Base-by-base conservation (phyloP, 148 eudicot species). In the Rheum nobile region DNA sequence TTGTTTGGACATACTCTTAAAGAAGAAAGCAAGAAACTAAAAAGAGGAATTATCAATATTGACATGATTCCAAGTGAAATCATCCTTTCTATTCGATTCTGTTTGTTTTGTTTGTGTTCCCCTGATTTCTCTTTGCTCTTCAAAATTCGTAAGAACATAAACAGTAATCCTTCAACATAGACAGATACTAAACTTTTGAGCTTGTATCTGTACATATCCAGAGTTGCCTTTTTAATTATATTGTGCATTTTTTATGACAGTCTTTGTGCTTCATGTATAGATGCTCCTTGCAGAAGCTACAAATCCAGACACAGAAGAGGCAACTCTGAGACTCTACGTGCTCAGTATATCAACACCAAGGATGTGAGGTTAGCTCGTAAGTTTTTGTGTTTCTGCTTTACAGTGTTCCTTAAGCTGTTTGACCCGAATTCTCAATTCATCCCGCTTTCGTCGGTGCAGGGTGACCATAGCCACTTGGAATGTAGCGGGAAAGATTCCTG, bases 391-490 rank as follows among this genome's bases (percentile, higher is more conserved):
- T 32, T 39, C 71, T 69, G 65, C 67, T 72, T 14, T 39, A 52
- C 39, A 55, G 17, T 76, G 61, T 32, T 38, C 52, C 44, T 57
- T 16, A 6, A 3, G 9, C 61, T 59, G 37, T 29, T 42, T 38
- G 67, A 21, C 9, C 26, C 19, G 12, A 47, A 50, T 75, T 57
- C 55, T 31, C 28, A 28, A 31, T 28, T 47, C 22, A 4, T 26
- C 32, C 32, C 14, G 31, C 0, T 48, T 6, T 21, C 41, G 16
- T 55, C 22, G 39, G 16, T 68, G 5, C 80, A 91, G 98, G 72
- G 90, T 90, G 46, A 84, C 86, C 71, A 61, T 93, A 61, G 92
- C 90, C 46, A 84, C 92, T 70, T 93, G 98, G 98, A 93, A 93
- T 79, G 98, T 93, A 54, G 97, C 98, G 41, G 98, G 98, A 28